Conservation (phyloP, 2,329 filamentous ascomycete genomes). For the Aspergillus eucalypticola region DNA sequence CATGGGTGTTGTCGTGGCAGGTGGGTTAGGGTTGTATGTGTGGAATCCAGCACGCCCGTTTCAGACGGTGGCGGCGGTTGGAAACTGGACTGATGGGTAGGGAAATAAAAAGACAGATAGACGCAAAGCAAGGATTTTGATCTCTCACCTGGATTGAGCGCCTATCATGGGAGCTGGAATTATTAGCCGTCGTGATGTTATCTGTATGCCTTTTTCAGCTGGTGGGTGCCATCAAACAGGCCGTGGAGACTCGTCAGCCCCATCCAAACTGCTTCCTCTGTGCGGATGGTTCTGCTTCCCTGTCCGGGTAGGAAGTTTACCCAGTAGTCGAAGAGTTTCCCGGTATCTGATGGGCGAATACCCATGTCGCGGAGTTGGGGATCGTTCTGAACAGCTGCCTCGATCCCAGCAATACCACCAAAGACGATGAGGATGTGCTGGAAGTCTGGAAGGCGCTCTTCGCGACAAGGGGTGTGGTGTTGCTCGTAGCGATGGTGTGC, state of each 20-base stretch:
- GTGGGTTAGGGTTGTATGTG: neutral
- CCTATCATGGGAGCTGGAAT: neutral
- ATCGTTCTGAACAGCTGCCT: neutral
- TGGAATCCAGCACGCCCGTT: neutral
- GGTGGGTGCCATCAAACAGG: conserved; percentile 44
- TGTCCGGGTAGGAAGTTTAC: conserved; percentile 78
- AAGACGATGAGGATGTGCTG: neutral
- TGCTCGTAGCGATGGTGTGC: neutral
- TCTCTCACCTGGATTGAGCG: conserved; percentile 7
- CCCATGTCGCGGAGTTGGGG: conserved; percentile 37
- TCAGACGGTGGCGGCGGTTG: neutral
- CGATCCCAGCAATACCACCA: neutral
- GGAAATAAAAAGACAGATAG: neutral
- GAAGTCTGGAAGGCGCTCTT: neutral
- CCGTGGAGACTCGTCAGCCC: conserved; percentile 68
- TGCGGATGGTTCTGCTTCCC: conserved; percentile 78
- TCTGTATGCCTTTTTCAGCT: conserved; percentile 2
- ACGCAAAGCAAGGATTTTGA: neutral
- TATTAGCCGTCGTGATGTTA: neutral
- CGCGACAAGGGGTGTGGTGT: neutral
- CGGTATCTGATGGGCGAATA: conserved; percentile 64
- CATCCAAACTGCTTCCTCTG: conserved; percentile 80
- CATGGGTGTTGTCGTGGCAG: neutral
- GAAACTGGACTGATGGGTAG: neutral
- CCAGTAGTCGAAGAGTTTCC: conserved; percentile 79